These are phyloP conservation scores for Cinchona pubescens DNA, from an alignment of 257 asterid species.

Conservation along the genomic window DNA sequence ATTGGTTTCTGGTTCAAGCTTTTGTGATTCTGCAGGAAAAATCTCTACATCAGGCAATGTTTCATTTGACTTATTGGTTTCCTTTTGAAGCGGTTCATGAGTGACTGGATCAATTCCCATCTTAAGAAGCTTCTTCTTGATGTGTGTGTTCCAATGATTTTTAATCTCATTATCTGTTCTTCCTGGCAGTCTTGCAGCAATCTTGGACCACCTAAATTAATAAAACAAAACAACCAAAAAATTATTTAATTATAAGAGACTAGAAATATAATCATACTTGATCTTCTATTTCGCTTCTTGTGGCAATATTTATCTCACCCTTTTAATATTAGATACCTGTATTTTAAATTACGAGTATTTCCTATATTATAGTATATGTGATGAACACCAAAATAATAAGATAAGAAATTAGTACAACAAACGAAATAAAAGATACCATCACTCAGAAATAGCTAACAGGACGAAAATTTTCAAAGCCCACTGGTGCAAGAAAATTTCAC, in stretches of 20 bases:
- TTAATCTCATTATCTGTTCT: constrained; percentile 93
- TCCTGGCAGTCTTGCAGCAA: constrained; percentile 89
- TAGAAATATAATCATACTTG: no score
- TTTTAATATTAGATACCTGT: no score
- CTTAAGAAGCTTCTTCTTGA: constrained; percentile 81
- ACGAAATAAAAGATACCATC: no score
- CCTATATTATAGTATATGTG: no score
- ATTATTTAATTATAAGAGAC: no score
- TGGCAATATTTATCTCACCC: no score
- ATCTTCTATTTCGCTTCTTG: no score
- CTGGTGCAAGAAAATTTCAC: constrained; percentile 8
- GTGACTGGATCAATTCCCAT: constrained; percentile 93
- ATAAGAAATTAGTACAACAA: no score
- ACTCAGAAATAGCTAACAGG: no score
- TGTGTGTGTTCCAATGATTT: constrained; percentile 96
- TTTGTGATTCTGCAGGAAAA: constrained; percentile 18
- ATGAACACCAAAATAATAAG: no score
- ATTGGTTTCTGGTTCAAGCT: constrained; percentile 10
- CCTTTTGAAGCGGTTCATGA: constrained; percentile 58
- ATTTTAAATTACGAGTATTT: no score
- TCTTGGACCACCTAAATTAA: constrained; percentile 39
- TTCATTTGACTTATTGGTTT: constrained; percentile 23
- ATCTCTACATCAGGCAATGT: constrained; percentile 15
- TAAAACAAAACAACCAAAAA: neutral
- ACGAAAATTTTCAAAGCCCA: constrained; percentile 2